A percentile compares a stretch with the other conserved stretches of the same genome.
These are phyloP conservation scores for Thelonectria rubi DNA, from an alignment of 2,329 filamentous ascomycete genomes.

Conservation along the genomic window DNA sequence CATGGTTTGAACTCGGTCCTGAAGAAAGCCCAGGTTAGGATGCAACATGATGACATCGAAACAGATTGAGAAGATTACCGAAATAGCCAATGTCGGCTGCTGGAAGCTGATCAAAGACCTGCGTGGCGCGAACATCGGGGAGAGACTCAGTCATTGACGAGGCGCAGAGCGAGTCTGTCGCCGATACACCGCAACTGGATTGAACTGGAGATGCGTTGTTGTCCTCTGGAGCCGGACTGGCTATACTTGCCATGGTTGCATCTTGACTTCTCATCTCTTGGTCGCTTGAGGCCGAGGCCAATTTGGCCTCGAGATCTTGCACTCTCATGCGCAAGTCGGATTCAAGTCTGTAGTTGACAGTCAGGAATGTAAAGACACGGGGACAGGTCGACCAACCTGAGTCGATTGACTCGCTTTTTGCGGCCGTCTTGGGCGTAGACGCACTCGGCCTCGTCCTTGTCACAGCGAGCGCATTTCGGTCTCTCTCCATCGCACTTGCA, in stretches of 20 bases:
- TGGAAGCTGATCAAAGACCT: conserved; percentile 42
- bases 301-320: conserved; percentile 1
- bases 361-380: too few species aligned
- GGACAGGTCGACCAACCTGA: background rate
- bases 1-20: conserved; percentile 47
- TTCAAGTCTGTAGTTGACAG: background rate
- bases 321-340: conserved; percentile 2
- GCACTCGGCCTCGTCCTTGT: background rate
- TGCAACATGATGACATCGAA: background rate
- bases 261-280: background rate
- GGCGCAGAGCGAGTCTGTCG: background rate
- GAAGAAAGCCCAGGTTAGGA: background rate
- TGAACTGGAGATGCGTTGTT: background rate
- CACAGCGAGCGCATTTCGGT: conserved; percentile 11
- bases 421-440: conserved; percentile 4
- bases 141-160: conserved; percentile 33
- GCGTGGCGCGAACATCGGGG: conserved; percentile 42
- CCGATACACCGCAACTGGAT: background rate
- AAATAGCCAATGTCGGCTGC: conserved; percentile 42
- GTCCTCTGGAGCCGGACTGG: background rate
- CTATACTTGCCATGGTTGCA: background rate
- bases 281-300: background rate
- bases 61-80: conserved; percentile 23
- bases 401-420: conserved; percentile 6
- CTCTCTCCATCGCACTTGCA: conserved; percentile 8